Evolutionary conservation across 2,329 filamentous ascomycete genomes (phyloP), one percentile per base, ranked within the genome.

Genomic region (Mycogone perniciosa): DNA sequence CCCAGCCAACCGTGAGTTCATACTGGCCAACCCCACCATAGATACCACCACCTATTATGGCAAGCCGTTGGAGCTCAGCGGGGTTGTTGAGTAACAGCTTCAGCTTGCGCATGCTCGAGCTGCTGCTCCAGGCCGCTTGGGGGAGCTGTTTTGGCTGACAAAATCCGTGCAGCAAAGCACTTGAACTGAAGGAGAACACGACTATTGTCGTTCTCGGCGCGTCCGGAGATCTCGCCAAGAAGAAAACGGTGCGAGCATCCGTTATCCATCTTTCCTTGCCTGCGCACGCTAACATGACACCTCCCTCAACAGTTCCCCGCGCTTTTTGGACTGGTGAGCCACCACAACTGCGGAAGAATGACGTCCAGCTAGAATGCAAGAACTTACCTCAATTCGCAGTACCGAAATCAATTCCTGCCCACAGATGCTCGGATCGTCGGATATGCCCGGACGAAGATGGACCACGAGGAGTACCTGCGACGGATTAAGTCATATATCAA

Each of bases 391-490:
- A 38, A 58, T 54, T 46, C 47, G 57, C 67, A 96, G 91, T 96
- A 92, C 77, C 89, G 93, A 68, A 99, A 99, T 78, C 92, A 96
- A 74, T 99, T 97, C 77, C 88, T 99, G 46, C 93, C 84, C 63
- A 95, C 95, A 74, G 90, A 95, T 72, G 90, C 96, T 73, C 88
- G 85, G 72, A 96, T 99, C 68, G 84, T 99, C 64, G 93, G 93
- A 77, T 99, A 99, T 89, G 93, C 93, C 64, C 86, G 93, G 69
- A 99, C 93, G 62, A 96, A 96, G 80, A 99, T 99, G 93, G 91
- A 97, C 75, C 90, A 92, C 65, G 85, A 89, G 58, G 93, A 99
- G 72, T 97, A 88, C 76, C 80, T 97, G 67, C 88, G 86, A 74
- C 84, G 93, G 61, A 90, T 99, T 73, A 92, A 88, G 75, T 96